Percentiles rank a stretch among this genome's conserved stretches.
phyloP scores from a whole-genome alignment of 129 eudicot genomes.

The Oenanthe sinensis region DNA sequence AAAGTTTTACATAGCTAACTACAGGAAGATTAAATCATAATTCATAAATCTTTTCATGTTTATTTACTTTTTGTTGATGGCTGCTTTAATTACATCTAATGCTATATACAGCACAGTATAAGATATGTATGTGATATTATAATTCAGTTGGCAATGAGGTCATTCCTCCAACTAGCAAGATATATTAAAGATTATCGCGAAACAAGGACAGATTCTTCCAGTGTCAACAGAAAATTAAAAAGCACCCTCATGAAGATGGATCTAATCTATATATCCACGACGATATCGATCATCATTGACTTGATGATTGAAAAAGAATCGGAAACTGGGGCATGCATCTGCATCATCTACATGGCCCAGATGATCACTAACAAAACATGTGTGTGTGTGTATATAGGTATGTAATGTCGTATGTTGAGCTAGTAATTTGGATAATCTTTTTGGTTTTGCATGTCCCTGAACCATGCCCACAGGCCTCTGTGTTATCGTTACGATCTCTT shows the following conservation, averaged over 20 bases:
- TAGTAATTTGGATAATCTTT: too few species aligned
- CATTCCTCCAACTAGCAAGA: neutral
- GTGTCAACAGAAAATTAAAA: neutral
- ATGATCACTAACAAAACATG: neutral
- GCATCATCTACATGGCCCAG: neutral
- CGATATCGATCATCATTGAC: neutral
- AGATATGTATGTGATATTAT: neutral
- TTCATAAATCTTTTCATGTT: neutral
- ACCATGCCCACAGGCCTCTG: neutral
- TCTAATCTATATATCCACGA: neutral
- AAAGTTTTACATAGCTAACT: neutral
- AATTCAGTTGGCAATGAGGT: neutral
- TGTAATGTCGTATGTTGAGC: too few species aligned
- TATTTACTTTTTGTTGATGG: neutral
- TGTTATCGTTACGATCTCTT: neutral
- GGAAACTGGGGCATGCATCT: neutral
- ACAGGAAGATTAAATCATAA: neutral
- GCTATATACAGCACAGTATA: neutral
- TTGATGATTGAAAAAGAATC: neutral
- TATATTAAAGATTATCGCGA: neutral
- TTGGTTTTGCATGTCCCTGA: too few species aligned
- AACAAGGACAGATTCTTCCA: neutral
- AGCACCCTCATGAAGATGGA: neutral
- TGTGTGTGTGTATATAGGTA: too few species aligned
- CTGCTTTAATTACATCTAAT: neutral